phyloP scores from a whole-genome alignment of 31 red algal genomes.

The Porphyra umbilicalis region DNA sequence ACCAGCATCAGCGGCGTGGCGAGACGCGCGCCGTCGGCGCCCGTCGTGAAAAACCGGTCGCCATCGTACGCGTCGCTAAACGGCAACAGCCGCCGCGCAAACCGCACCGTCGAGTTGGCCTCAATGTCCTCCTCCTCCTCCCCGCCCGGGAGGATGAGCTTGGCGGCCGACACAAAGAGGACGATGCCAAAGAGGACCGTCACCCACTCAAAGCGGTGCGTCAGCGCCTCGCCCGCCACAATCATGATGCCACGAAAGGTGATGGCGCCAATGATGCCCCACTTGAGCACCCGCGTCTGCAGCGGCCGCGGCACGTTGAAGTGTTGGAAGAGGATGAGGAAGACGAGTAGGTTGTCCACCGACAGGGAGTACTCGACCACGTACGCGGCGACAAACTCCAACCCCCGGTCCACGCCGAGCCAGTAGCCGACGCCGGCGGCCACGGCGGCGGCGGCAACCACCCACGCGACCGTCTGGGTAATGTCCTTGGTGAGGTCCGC shows the following conservation, averaged over 20 bases:
- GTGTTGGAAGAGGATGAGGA: constrained; percentile 82
- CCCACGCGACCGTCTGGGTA: background rate
- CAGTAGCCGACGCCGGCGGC: background rate
- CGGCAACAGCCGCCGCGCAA: constrained; percentile 38
- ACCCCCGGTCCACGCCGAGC: constrained; percentile 2
- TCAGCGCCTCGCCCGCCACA: constrained; percentile 47
- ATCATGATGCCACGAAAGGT: constrained; percentile 76
- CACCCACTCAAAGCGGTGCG: constrained; percentile 56
- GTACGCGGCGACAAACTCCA: constrained; percentile 73
- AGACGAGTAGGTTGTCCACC: constrained; percentile 98
- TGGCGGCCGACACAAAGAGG: constrained; percentile 49
- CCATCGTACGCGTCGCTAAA: constrained; percentile 46
- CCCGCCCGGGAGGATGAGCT: constrained; percentile 38
- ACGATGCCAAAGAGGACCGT: constrained; percentile 58
- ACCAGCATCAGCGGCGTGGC: constrained; percentile 82
- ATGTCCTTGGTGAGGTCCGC: background rate
- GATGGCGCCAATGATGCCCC: constrained; percentile 73
- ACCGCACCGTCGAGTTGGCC: constrained; percentile 46
- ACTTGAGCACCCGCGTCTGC: constrained; percentile 70
- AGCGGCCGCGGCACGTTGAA: constrained; percentile 65
- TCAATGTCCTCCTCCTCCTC: constrained; percentile 46
- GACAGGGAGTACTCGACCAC: constrained; percentile 83
- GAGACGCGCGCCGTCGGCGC: background rate
- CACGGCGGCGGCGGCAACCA: background rate
- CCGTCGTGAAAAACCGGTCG: constrained; percentile 41